Evolutionary conservation across 306 rosid genomes (phyloP), one percentile per base, ranked within the genome.

Genomic region (Vigna nakashimae): DNA sequence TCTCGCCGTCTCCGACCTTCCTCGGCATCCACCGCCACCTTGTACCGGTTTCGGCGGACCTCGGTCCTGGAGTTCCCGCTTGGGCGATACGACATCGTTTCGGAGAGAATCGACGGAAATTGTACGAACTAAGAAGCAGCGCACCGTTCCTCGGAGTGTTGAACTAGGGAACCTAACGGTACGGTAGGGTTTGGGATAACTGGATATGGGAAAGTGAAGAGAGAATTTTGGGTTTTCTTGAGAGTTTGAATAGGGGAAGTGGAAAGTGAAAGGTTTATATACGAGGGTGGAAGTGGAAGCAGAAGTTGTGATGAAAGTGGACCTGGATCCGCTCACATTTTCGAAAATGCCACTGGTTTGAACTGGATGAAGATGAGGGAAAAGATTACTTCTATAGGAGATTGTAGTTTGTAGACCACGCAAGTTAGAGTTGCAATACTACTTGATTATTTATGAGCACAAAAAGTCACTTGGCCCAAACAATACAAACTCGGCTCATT

Each of bases 11-110:
- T 80, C 51, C 98, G 94, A 42, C 99, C 99, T 83, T 96, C 98
- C 82, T 96, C 98, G 24, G 99, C 99, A 51, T 96, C 99, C 43
- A 96, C 98, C 30, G 98, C 98, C 67, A 96, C 98, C 90, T 96
- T 96, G 89, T 96, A 96, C 18, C 97, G 91, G 80, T 90, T 91
- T 59, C 98, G 96, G 67, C 99, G 98, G 84, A 84, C 94, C 83
- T 96, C 99, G 56, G 91, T 89, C 88, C 93, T 90, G 26, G 95
- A 83, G 86, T 78, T 96, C 4, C 68, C 72, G 72, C 55, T 80
- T 3, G 99, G 98, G 36, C 99, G 93, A 86, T 91, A 82, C 86
- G 98, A 96, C 99, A 96, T 96, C 82, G 83, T 87, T 20, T 24
- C 0, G 15, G 69, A 43, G 53, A 71, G 34, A 77, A 49, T 69